Conservation (phyloP, 139 green algal genomes). For the Nannochloris sp. region DNA sequence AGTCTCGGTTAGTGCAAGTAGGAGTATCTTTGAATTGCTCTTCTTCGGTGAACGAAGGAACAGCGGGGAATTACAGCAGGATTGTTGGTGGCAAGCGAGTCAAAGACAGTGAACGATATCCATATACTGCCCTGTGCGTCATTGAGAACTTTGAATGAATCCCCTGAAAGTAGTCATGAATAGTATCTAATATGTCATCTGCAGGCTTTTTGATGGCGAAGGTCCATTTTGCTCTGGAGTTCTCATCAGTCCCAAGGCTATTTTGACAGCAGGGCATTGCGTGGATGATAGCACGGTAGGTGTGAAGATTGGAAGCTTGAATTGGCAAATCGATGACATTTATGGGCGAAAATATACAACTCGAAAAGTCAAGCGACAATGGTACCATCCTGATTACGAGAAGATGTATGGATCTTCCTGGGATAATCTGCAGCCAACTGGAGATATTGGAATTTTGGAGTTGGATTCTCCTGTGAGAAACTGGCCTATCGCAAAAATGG, state of each 20-base stretch:
- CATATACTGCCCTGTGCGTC: background rate
- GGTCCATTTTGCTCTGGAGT: background rate
- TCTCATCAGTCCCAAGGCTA: background rate
- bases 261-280: conserved; percentile 9
- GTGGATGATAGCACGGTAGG: background rate
- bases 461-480: background rate
- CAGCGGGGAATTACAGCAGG: background rate
- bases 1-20: too few relatives aligned
- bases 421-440: background rate
- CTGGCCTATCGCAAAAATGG: background rate
- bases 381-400: conserved; percentile 6
- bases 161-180: background rate
- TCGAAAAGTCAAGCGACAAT: background rate
- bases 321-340: conserved; percentile 9
- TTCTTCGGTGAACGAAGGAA: too few relatives aligned
- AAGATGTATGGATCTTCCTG: background rate
- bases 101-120: background rate
- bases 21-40: too few relatives aligned
- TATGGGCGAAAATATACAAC: background rate
- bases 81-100: conserved; percentile 1
- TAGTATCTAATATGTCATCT: background rate
- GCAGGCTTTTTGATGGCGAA: conserved; percentile 4
- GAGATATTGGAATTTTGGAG: conserved; percentile 8
- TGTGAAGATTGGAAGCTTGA: conserved; percentile 7
- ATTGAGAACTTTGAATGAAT: background rate